A percentile compares a stretch with the other conserved stretches of the same genome.
Evolutionary conservation across 75 land plant species (phyloP).

Genomic region (Ceratopteris richardii): DNA sequence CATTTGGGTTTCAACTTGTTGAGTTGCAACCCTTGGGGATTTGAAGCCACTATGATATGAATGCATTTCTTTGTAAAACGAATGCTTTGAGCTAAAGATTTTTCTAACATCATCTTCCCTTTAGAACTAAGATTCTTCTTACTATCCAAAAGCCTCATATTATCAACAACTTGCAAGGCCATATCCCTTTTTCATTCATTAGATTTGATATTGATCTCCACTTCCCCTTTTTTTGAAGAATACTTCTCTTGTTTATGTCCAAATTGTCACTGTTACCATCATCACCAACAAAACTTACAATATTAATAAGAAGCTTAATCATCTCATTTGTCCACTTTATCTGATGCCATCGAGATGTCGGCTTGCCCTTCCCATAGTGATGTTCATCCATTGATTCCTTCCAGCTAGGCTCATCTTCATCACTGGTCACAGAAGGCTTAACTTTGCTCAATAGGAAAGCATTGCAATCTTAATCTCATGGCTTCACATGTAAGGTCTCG

Average conservation of each 20-base stretch:
- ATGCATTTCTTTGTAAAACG: constrained; percentile 62
- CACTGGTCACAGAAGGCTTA: constrained; percentile 4
- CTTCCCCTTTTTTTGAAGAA: constrained; percentile 67
- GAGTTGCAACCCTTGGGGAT: neutral
- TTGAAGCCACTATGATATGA: constrained; percentile 52
- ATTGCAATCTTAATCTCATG: no score
- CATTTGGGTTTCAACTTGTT: no score
- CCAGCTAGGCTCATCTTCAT: constrained; percentile 17
- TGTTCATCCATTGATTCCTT: constrained; percentile 13
- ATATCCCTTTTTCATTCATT: constrained; percentile 46
- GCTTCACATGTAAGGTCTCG: no score
- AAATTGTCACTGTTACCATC: constrained; percentile 14
- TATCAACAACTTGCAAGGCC: constrained; percentile 51
- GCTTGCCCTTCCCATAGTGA: constrained; percentile 26
- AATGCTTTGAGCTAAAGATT: constrained; percentile 57
- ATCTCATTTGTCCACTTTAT: constrained; percentile 70
- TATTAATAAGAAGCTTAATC: constrained; percentile 49
- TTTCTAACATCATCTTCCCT: constrained; percentile 59
- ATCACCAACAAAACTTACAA: constrained; percentile 34
- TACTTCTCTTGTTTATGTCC: constrained; percentile 20
- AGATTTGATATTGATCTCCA: constrained; percentile 60
- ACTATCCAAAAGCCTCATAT: constrained; percentile 43
- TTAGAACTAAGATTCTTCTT: constrained; percentile 40
- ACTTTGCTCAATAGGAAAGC: neutral
- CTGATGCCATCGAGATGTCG: constrained; percentile 54